Evolutionary conservation across 2,329 filamentous ascomycete genomes (phyloP), one percentile per base, ranked within the genome.

Genomic region (Dactylellina sp.): DNA sequence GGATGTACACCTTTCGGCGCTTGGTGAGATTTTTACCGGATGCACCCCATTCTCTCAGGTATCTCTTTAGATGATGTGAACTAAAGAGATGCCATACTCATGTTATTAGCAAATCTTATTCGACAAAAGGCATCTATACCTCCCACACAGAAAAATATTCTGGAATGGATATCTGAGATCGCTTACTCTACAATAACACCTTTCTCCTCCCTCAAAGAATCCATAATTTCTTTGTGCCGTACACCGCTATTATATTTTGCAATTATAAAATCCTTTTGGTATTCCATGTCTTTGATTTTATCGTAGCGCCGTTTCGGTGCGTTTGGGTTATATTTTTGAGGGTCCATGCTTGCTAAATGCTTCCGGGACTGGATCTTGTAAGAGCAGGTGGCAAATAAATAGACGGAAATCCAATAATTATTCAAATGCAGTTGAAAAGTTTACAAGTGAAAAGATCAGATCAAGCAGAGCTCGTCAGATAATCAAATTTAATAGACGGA

Each of bases 261-360:
- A 1, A 62, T n/a, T 11, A 62, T 40, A 11, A 62, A 62, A 6
- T 50, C 42, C 22, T 62, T 62, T 16, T 62, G 47, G 2, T 28
- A 25, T 37, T 47, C 22, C 7, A 47, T 32, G 39, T 60, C 16
- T 49, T 60, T 60, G 18, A 60, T 49, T n/a, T 46, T 60, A 18
- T 49, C 40, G 32, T 60, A 60, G n/a, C 39, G 28, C 16, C 44
- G 40, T 11, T 37, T 37, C n/a, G 56, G 40, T 16, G 56, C 28
- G 42, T 22, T 37, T 1, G 56, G 40, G 18, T 47, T 16, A 25
- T 60, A 47, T 35, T 49, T 55, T 24, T 55, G 50, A 1, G 28
- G 44, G 7, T 60, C 37, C 56, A 60, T 60, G 2, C 32, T 35
- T 7, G 24, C 14, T 35, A 55, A 20, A 22, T 46, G 18, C 7